Evolutionary conservation across 2,329 filamentous ascomycete species (phyloP), one percentile per base, ranked within the genome.

Genomic region (Pestalotiopsis sp.): DNA sequence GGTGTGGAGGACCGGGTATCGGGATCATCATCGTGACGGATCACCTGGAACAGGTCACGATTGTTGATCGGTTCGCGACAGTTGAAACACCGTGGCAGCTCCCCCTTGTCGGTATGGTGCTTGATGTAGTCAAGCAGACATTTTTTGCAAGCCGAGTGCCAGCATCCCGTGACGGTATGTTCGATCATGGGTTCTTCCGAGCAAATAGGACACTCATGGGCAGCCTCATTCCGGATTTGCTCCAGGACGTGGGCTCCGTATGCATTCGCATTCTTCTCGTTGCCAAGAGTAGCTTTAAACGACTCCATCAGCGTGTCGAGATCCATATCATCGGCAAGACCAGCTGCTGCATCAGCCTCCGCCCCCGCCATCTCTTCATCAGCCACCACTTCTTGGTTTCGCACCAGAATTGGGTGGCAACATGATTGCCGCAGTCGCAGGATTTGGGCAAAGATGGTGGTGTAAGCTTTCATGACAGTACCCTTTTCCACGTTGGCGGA

Each of bases 371-470:
- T 92, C 74, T 94, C 91, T 80, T 98, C 96, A 68, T 98, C 95
- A 1, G 94, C 91, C 3, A 97, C 91, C 4, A 97, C 85, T 2
- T 91, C 90, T 74, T 92, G 91, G 76, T 97, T 97, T 39, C 95
- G 90, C 0, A 97, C 96, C 13, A 99, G 86, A 2, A 95, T 84
- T 0, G 96, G 96, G 78, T 99, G 96, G 71, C 96, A 98, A 78
- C 96, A 99, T 1, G 94, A 93, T 77, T 99, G 96, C 1, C 96
- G 91, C 9, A 99, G 88, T 2, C 96, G 92, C 56, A 99, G 82
- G 76, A 99, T 97, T 79, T 99, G 96, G 0, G 96, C 95, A 78
- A 99, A 98, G 71, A 99, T 98, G 66, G 94, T 98, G 0, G 96
- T 97, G 76, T 95, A 99, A 0, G 94, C 95, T 79, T 97, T 98